Percentiles rank a stretch among this genome's conserved stretches.
Conservation (phyloP, 106 monocot species). For the Allium sativum region DNA sequence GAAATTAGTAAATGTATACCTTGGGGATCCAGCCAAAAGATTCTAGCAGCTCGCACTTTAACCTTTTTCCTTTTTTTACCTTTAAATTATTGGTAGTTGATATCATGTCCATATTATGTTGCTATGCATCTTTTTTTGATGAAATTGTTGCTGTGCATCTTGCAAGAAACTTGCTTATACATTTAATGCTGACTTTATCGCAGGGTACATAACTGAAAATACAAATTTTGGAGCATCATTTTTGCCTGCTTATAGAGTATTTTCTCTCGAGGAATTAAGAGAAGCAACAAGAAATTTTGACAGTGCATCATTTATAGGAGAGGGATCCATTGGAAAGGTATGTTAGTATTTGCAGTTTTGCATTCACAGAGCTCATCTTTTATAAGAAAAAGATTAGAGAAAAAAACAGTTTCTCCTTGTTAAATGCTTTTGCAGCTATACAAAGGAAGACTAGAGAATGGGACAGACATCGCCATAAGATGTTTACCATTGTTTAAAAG, state of each 20-base stretch:
- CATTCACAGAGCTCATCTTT: background rate
- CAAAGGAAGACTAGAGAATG: constrained; percentile 89
- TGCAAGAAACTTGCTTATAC: background rate
- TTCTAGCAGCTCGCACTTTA: too few species aligned
- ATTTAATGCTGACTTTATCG: background rate
- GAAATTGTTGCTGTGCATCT: too few species aligned
- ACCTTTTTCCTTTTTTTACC: too few species aligned
- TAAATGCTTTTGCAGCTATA: constrained; percentile 52
- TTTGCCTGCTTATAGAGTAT: constrained; percentile 54
- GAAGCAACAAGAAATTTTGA: constrained; percentile 82
- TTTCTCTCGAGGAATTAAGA: constrained; percentile 69
- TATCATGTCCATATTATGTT: too few species aligned
- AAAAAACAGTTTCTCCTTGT: constrained; percentile 2
- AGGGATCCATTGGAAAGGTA: constrained; percentile 85
- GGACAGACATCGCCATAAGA: constrained; percentile 69
- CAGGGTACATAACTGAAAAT: constrained; percentile 75
- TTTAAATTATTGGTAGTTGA: too few species aligned
- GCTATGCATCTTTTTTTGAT: too few species aligned
- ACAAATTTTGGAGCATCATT: constrained; percentile 60
- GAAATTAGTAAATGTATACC: too few species aligned
- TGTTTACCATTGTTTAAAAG: constrained; percentile 73
- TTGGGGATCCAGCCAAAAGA: too few species aligned
- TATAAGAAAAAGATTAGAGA: background rate
- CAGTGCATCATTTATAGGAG: constrained; percentile 52
- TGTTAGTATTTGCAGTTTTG: background rate